Evolutionary conservation across 805 yeast species (phyloP).

Genomic region (Metschnikowia borealis): DNA sequence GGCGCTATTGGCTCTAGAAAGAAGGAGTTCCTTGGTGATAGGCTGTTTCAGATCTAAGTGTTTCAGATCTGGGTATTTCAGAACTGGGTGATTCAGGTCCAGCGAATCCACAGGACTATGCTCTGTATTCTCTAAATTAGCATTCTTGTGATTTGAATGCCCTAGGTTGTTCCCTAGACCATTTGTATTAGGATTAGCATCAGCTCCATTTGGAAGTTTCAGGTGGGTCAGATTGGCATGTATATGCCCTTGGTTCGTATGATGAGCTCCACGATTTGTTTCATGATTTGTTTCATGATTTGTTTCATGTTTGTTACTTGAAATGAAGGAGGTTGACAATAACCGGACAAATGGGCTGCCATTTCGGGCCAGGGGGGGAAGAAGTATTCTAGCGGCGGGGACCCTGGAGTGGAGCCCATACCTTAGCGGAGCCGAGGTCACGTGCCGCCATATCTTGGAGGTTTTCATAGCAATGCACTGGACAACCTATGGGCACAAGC

Average conservation of each 20-base stretch:
- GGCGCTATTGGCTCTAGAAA: constrained; percentile 27
- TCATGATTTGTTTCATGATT: not conserved
- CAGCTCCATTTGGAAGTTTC: not conserved
- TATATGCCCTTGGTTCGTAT: too few relatives aligned
- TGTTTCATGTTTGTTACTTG: not conserved
- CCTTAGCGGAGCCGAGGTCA: not conserved
- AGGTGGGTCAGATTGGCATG: not conserved
- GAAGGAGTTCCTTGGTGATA: constrained; percentile 22
- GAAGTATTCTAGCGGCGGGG: not conserved
- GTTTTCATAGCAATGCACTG: not conserved
- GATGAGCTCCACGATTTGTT: not conserved
- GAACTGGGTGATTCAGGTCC: too few relatives aligned
- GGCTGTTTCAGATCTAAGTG: not conserved
- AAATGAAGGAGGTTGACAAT: not conserved
- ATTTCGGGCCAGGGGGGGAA: not conserved
- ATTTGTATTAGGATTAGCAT: too few relatives aligned
- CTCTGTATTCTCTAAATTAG: too few relatives aligned
- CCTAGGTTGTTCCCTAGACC: too few relatives aligned
- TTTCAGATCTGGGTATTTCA: not conserved
- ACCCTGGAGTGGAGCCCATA: not conserved
- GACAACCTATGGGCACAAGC: too few relatives aligned
- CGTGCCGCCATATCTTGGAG: not conserved
- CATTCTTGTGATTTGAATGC: too few relatives aligned
- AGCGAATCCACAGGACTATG: too few relatives aligned
- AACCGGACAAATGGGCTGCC: not conserved